Evolutionary conservation across 2,329 filamentous ascomycete species (phyloP).

Genomic region (Trichophyton equinum): DNA sequence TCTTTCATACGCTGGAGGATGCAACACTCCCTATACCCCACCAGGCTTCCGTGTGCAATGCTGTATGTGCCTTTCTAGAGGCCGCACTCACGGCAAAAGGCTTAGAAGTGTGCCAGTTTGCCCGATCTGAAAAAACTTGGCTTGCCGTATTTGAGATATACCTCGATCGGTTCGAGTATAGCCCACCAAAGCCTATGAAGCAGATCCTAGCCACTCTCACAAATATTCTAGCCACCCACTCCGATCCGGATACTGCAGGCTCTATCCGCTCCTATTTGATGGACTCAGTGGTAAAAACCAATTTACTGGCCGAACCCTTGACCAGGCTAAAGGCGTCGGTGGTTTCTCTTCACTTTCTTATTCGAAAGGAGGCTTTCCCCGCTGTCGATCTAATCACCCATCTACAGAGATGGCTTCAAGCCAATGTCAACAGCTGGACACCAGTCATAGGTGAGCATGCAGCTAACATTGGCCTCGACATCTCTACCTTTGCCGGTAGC

Average conservation of each 20-base stretch:
- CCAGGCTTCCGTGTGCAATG: conserved; percentile 33
- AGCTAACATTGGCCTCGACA: conserved; percentile 20
- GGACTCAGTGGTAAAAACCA: conserved; percentile 23
- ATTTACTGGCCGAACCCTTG: conserved; percentile 29
- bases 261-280: conserved; percentile 18
- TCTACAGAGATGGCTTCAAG: conserved; percentile 24
- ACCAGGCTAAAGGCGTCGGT: conserved; percentile 28
- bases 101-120: conserved; percentile 23
- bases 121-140: conserved; percentile 27
- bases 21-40: conserved; percentile 29
- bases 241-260: conserved; percentile 15
- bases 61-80: conserved; percentile 33
- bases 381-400: conserved; percentile 22
- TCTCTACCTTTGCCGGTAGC: conserved; percentile 11
- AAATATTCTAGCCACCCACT: conserved; percentile 22
- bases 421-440: conserved; percentile 22
- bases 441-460: conserved; percentile 24
- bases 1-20: conserved; percentile 31
- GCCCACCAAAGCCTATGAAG: conserved; percentile 34
- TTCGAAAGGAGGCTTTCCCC: conserved; percentile 27
- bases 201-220: conserved; percentile 32
- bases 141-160: conserved; percentile 29
- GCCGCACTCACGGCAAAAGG: conserved; percentile 23
- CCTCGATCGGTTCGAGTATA: conserved; percentile 31
- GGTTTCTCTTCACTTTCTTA: conserved; percentile 25